Percentiles rank a stretch among this genome's conserved stretches.
Evolutionary conservation across 2,329 filamentous ascomycete genomes (phyloP).

Genomic region (Helotiales sp.): DNA sequence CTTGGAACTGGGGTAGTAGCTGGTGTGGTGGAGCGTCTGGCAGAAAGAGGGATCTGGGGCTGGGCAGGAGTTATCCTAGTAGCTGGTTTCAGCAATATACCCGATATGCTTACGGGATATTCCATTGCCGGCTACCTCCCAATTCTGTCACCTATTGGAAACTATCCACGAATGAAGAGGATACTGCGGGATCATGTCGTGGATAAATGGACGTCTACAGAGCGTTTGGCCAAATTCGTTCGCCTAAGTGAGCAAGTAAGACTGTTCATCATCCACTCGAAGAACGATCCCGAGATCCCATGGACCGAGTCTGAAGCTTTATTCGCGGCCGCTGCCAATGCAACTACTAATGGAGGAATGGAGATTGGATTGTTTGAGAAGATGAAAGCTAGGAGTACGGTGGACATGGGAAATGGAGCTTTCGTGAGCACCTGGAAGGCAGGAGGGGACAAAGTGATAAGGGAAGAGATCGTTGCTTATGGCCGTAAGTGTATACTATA

Average conservation of each 20-base stretch:
- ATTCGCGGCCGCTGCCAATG: constrained; percentile 59
- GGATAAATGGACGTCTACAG: constrained; percentile 79
- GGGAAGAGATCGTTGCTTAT: constrained; percentile 34
- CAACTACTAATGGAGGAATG: constrained; percentile 42
- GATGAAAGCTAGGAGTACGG: constrained; percentile 33
- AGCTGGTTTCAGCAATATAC: constrained; percentile 75
- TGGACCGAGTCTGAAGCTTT: constrained; percentile 67
- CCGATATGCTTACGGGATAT: constrained; percentile 72
- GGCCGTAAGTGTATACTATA: constrained; percentile 33
- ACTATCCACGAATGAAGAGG: constrained; percentile 63
- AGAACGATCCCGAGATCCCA: constrained; percentile 80
- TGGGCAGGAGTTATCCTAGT: constrained; percentile 82
- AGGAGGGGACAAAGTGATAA: constrained; percentile 33
- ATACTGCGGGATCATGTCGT: constrained; percentile 63
- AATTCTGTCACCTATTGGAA: constrained; percentile 71
- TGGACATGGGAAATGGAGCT: constrained; percentile 35
- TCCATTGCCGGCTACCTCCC: constrained; percentile 77
- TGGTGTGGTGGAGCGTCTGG: constrained; percentile 72
- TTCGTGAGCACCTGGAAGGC: constrained; percentile 36
- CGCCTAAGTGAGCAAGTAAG: constrained; percentile 55
- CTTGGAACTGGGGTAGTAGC: constrained; percentile 83
- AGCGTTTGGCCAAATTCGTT: constrained; percentile 61
- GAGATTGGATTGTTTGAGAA: constrained; percentile 25
- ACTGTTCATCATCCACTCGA: constrained; percentile 75
- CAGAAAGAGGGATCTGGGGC: constrained; percentile 51